A percentile compares a stretch with the other conserved stretches of the same genome.
Evolutionary conservation across 805 yeast genomes (phyloP).

Genomic region (Crinitomyces ghanaensis): DNA sequence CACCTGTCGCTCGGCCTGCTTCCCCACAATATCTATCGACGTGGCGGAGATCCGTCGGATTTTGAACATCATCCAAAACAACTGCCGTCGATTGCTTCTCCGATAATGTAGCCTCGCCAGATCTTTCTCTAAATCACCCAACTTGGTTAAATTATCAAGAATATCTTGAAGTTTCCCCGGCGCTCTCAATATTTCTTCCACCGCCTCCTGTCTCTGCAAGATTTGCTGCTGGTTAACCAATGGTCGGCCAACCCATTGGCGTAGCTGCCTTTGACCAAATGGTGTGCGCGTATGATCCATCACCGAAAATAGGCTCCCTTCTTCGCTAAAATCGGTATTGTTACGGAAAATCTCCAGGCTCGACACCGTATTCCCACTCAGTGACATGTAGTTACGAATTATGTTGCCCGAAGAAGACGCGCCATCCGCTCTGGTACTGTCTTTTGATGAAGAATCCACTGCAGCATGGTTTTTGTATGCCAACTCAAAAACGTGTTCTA

Average conservation of each 20-base stretch:
- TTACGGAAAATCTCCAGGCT: slow-evolving; percentile 69
- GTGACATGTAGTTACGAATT: slow-evolving; percentile 35
- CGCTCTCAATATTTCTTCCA: slow-evolving; percentile 22
- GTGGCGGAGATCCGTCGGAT: slow-evolving; percentile 26
- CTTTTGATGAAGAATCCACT: too few species aligned
- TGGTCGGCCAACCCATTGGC: slow-evolving; percentile 69
- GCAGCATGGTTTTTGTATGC: slow-evolving; percentile 41
- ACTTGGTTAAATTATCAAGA: slow-evolving; percentile 19
- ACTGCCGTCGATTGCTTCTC: slow-evolving; percentile 46
- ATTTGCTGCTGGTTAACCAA: slow-evolving; percentile 44
- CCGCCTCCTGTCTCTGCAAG: slow-evolving; percentile 51
- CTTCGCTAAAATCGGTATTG: slow-evolving; percentile 39
- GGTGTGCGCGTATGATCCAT: slow-evolving; percentile 70
- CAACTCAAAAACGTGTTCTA: slow-evolving; percentile 45
- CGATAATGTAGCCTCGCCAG: slow-evolving; percentile 51
- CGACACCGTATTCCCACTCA: slow-evolving; percentile 54
- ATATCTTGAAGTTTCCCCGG: slow-evolving; percentile 21
- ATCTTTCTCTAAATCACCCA: slow-evolving; percentile 50
- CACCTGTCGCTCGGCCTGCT: slow-evolving; percentile 11
- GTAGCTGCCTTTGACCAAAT: slow-evolving; percentile 59
- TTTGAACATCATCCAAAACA: slow-evolving; percentile 41
- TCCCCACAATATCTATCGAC: slow-evolving; percentile 20
- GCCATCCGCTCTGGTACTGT: too few species aligned
- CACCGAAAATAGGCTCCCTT: slow-evolving; percentile 71
- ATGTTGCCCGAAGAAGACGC: slow-evolving; percentile 43